Percentiles rank a stretch among this genome's conserved stretches.
Conservation (phyloP, 2,329 filamentous ascomycete species). For the Biscogniauxia marginata region DNA sequence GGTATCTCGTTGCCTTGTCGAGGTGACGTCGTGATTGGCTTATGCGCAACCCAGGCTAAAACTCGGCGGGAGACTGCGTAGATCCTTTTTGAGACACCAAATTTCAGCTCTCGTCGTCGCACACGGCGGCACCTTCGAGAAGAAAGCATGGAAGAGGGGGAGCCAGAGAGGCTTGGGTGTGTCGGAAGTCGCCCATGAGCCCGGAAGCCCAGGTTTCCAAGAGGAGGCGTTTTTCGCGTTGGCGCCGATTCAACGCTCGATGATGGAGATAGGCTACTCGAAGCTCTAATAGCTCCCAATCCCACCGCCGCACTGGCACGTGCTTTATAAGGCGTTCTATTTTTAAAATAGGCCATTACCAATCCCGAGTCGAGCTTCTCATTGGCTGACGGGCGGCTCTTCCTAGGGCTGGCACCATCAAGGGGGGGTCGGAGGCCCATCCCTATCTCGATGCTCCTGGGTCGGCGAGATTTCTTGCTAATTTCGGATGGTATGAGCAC, state of each 20-base stretch:
- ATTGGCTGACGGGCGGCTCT: constrained; percentile 17
- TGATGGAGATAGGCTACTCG: constrained; percentile 3
- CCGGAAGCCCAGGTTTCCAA: constrained; percentile 9
- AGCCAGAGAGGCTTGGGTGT: not conserved
- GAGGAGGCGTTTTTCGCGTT: not conserved
- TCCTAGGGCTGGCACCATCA: constrained; percentile 27
- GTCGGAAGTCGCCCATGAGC: constrained; percentile 12
- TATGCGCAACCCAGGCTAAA: too few relatives aligned
- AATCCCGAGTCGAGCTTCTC: constrained; percentile 17
- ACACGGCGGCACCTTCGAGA: constrained; percentile 15
- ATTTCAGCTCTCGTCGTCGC: not conserved
- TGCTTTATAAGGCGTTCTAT: constrained; percentile 29
- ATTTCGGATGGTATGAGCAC: not conserved
- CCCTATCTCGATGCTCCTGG: not conserved
- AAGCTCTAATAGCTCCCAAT: not conserved
- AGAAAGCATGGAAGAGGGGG: constrained; percentile 20
- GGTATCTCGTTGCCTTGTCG: not conserved
- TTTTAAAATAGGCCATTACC: constrained; percentile 28
- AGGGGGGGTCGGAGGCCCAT: not conserved
- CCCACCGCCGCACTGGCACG: constrained; percentile 2
- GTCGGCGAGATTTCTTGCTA: not conserved
- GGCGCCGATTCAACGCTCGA: not conserved
- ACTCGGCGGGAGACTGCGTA: not conserved
- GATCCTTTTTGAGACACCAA: not conserved
- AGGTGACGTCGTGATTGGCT: not conserved